These are phyloP conservation scores for Daldinia concentrica DNA, from an alignment of 495 filamentous ascomycete genomes.

Conservation along the genomic window DNA sequence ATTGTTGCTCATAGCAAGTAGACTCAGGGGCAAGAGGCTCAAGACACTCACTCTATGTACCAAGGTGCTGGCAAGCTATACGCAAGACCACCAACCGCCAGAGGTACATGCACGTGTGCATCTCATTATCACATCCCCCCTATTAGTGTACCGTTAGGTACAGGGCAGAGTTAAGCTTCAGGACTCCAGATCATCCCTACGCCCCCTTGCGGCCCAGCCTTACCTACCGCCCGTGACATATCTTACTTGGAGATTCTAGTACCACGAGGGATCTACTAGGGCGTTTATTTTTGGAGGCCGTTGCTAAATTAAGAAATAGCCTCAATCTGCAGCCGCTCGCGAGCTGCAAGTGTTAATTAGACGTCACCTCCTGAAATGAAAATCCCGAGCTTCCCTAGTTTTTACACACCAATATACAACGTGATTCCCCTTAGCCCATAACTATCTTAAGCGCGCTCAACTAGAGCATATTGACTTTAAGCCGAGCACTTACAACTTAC, in stretches of 20 bases:
- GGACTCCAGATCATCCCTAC: constrained; percentile 2
- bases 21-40: constrained; percentile 2
- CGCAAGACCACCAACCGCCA: constrained; percentile 25
- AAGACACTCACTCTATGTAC: constrained; percentile 10
- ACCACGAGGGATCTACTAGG: constrained; percentile 28
- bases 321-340: constrained; percentile 44
- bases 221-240: constrained; percentile 29
- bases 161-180: constrained; percentile 20
- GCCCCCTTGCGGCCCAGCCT: constrained; percentile 30
- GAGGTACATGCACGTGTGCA: constrained; percentile 31
- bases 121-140: constrained; percentile 30
- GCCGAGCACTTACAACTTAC: constrained; percentile 4
- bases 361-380: constrained; percentile 40
- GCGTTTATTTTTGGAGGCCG: constrained; percentile 40
- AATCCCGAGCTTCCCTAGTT: not conserved
- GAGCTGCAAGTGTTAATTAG: constrained; percentile 41
- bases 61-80: constrained; percentile 10
- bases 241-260: constrained; percentile 22
- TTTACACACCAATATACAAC: constrained; percentile 10
- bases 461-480: constrained; percentile 8
- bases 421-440: constrained; percentile 9
- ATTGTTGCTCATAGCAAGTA: constrained; percentile 3
- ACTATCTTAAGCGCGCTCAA: constrained; percentile 35
- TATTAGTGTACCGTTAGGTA: constrained; percentile 32
- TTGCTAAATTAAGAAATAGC: constrained; percentile 48